phyloP scores from a whole-genome alignment of 306 rosid genomes.

The Acacia crassicarpa region DNA sequence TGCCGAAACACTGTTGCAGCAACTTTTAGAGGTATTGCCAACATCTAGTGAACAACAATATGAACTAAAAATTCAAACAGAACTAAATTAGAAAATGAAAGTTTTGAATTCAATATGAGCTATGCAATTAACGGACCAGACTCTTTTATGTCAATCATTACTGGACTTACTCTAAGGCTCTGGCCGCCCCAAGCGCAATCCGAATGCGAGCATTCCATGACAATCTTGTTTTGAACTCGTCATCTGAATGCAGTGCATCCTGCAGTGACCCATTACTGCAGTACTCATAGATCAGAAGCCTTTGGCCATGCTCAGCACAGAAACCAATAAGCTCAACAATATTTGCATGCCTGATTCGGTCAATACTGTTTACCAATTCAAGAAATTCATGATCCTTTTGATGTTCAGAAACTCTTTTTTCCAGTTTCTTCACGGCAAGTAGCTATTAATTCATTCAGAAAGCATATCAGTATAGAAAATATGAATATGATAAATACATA shows the following conservation, averaged over 20 bases:
- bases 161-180: constrained; percentile 91
- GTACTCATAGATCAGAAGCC: constrained; percentile 89
- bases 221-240: constrained; percentile 61
- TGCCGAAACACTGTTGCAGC: neutral
- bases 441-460: constrained; percentile 57
- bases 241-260: constrained; percentile 76
- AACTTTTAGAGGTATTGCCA: neutral
- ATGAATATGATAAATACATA: constrained; percentile 21
- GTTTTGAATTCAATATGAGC: constrained; percentile 20
- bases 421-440: constrained; percentile 89
- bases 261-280: constrained; percentile 82
- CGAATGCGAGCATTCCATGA: constrained; percentile 86
- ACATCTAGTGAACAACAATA: neutral
- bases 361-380: constrained; percentile 77
- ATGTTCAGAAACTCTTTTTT: constrained; percentile 58
- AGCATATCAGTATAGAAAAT: constrained; percentile 27
- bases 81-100: constrained; percentile 12
- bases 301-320: constrained; percentile 95
- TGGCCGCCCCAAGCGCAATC: constrained; percentile 95
- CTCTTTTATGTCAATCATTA: neutral
- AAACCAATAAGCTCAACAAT: constrained; percentile 86
- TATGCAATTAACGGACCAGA: constrained; percentile 18
- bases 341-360: constrained; percentile 76
- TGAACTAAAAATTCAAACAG: constrained; percentile 1
- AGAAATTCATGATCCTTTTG: constrained; percentile 84